These are phyloP conservation scores for Xerocomus nothofagi DNA, from an alignment of 1,284 basidiomycete species.

Conservation along the genomic window DNA sequence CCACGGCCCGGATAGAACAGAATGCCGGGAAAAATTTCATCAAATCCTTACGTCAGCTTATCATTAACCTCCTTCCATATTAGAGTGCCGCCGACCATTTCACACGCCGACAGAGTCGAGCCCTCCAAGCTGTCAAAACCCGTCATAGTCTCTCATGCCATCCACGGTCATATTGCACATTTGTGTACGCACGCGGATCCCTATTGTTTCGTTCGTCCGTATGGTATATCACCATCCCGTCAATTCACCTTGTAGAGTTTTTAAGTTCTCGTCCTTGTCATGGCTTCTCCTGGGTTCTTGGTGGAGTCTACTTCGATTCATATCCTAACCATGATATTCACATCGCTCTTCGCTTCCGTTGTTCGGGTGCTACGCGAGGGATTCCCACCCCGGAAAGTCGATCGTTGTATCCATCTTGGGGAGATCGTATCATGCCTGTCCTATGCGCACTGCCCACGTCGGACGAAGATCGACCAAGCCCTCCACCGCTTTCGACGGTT, in stretches of 20 bases:
- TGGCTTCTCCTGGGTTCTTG: neutral
- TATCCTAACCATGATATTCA: conserved; percentile 11
- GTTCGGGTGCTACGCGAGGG: neutral
- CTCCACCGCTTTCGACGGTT: too few relatives aligned
- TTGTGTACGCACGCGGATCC: neutral
- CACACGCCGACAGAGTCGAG: conserved; percentile 15
- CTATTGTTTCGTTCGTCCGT: neutral
- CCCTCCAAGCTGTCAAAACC: conserved; percentile 3
- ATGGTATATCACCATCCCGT: neutral
- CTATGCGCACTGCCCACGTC: too few relatives aligned
- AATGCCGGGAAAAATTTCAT: conserved; percentile 1
- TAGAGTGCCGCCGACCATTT: conserved; percentile 6
- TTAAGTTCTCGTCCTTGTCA: neutral
- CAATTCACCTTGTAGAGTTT: neutral
- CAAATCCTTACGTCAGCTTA: neutral
- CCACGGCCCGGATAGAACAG: neutral
- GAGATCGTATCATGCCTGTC: neutral
- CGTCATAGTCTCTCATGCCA: conserved; percentile 5
- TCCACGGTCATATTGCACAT: conserved; percentile 9
- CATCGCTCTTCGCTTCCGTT: neutral
- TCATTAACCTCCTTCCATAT: conserved; percentile 1
- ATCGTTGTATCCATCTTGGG: neutral
- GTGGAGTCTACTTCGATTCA: neutral
- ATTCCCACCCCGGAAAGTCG: neutral
- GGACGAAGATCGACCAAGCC: too few relatives aligned